Percentiles rank a stretch among this genome's conserved stretches.
Conservation (phyloP, 306 rosid genomes). For the Gynostemma pentaphyllum region DNA sequence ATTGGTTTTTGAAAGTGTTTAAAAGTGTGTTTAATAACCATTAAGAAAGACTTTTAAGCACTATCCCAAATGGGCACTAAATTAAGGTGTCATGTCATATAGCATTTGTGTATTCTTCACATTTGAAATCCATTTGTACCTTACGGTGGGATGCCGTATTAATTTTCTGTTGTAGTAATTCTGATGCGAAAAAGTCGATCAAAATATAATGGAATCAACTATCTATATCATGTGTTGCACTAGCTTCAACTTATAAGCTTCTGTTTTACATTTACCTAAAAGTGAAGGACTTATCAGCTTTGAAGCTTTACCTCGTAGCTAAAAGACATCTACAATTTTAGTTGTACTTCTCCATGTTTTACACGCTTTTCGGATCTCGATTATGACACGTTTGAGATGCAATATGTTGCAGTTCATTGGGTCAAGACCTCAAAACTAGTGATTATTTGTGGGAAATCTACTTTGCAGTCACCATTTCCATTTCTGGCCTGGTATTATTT, state of each 20-base stretch:
- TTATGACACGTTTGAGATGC: not conserved
- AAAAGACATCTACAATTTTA: not conserved
- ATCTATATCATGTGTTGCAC: too few species aligned
- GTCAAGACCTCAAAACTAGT: constrained; percentile 19
- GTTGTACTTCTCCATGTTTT: not conserved
- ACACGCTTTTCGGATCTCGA: not conserved
- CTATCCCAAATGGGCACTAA: too few species aligned
- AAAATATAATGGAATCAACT: not conserved
- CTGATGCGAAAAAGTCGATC: not conserved
- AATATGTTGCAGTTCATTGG: constrained; percentile 15
- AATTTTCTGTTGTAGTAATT: not conserved
- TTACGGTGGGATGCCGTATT: not conserved
- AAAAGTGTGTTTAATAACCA: too few species aligned
- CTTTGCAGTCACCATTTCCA: constrained; percentile 13
- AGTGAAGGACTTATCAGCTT: not conserved
- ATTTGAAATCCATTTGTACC: not conserved
- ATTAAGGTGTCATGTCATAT: not conserved
- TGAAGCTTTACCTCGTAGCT: not conserved
- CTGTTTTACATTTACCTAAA: not conserved
- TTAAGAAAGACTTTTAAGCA: too few species aligned
- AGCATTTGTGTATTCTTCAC: not conserved
- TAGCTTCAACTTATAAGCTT: not conserved
- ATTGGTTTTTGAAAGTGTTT: too few species aligned
- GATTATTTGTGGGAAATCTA: constrained; percentile 14
- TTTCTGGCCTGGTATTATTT: constrained; percentile 20